A percentile compares a stretch with the other conserved stretches of the same genome.
phyloP scores from a whole-genome alignment of 2,329 filamentous ascomycete genomes.

The Fusarium lyarnte region DNA sequence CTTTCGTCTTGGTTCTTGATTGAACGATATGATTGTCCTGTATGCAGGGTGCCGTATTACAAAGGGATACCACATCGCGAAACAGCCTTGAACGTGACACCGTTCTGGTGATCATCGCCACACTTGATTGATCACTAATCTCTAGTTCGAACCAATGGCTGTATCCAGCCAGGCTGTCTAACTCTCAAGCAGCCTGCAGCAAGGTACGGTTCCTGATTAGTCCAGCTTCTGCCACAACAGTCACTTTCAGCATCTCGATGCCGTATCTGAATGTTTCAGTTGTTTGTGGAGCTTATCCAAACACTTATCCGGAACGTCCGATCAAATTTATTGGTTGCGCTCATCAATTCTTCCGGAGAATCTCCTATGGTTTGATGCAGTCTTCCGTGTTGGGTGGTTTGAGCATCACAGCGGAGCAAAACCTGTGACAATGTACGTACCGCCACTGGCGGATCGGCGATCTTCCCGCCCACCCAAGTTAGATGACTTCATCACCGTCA shows the following conservation, averaged over 20 bases:
- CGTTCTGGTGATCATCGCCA: constrained; percentile 30
- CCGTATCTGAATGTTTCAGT: constrained; percentile 1
- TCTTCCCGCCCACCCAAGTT: constrained; percentile 19
- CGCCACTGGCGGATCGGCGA: constrained; percentile 31
- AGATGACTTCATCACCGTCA: constrained; percentile 43
- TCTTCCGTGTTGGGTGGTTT: background rate
- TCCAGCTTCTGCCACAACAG: constrained; percentile 2
- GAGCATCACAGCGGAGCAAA: constrained; percentile 33
- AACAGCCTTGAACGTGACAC: constrained; percentile 26
- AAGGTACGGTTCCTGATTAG: background rate
- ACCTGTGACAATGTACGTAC: constrained; percentile 21
- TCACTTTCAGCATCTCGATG: constrained; percentile 4
- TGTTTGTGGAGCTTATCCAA: background rate
- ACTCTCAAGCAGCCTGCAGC: background rate
- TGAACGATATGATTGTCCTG: constrained; percentile 50
- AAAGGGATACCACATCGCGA: constrained; percentile 14
- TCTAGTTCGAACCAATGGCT: background rate
- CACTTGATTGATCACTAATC: constrained; percentile 14
- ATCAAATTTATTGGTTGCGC: background rate
- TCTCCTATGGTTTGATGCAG: background rate
- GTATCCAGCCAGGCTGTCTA: background rate
- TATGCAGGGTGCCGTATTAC: constrained; percentile 52
- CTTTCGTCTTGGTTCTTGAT: constrained; percentile 53
- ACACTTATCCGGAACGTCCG: background rate
- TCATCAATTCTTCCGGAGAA: background rate